A percentile compares a stretch with the other conserved stretches of the same genome.
phyloP scores from a whole-genome alignment of 768 basidiomycete species.

The Lactarius psammicola region DNA sequence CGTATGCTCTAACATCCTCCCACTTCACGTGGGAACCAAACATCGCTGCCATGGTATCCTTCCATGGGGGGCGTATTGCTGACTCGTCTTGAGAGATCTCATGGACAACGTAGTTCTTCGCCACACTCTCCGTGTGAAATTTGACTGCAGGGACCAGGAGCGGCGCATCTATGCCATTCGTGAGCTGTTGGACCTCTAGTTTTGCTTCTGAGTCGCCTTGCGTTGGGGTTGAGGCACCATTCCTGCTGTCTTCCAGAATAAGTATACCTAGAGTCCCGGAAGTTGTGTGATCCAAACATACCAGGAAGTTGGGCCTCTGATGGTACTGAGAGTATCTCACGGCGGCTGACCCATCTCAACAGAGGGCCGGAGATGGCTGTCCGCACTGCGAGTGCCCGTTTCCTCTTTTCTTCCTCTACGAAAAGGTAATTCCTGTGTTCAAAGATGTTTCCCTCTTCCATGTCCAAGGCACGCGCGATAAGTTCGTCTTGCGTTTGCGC shows the following conservation, averaged over 20 bases:
- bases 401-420: conserved; percentile 79
- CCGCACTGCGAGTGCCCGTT: conserved; percentile 60
- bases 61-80: conserved; percentile 56
- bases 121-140: conserved; percentile 44
- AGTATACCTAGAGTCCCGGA: background rate
- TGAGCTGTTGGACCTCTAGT: background rate
- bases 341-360: conserved; percentile 66
- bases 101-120: conserved; percentile 72
- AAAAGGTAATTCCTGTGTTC: conserved; percentile 78
- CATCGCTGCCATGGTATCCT: conserved; percentile 74
- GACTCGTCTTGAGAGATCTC: conserved; percentile 51
- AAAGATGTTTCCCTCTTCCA: conserved; percentile 79
- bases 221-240: background rate
- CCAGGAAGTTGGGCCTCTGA: conserved; percentile 38
- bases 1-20: conserved; percentile 67
- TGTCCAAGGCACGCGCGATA: conserved; percentile 78
- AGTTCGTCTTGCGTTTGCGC: conserved; percentile 78
- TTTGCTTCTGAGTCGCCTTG: background rate
- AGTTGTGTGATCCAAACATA: background rate
- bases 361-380: conserved; percentile 63
- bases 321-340: conserved; percentile 53
- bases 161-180: background rate
- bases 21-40: conserved; percentile 85
- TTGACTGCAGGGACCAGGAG: background rate
- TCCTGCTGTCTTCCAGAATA: conserved; percentile 2